Evolutionary conservation across 2,329 filamentous ascomycete species (phyloP).

Genomic region (Tolypocladium guangdongense): DNA sequence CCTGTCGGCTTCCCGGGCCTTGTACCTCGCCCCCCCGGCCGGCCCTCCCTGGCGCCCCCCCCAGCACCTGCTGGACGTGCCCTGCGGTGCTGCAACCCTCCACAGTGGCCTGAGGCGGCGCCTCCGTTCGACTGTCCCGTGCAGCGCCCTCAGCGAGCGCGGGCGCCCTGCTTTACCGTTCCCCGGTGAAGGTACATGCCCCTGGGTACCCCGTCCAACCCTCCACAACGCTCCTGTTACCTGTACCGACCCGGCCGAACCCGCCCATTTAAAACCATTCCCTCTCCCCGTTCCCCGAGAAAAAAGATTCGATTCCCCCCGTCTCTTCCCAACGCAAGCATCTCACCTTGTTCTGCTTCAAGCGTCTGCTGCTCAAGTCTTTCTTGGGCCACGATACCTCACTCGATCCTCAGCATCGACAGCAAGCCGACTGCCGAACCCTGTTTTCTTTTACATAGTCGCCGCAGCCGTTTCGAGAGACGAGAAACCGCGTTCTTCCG

Average conservation of each 20-base stretch:
- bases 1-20: not conserved
- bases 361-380: not conserved
- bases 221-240: constrained; percentile 5
- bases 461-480: not conserved
- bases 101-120: not conserved
- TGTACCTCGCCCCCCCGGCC: not conserved
- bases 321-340: constrained; percentile 9
- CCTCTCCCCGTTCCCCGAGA: constrained; percentile 9
- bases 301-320: constrained; percentile 7
- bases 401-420: not conserved
- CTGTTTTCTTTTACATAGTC: not conserved
- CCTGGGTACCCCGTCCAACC: constrained; percentile 1
- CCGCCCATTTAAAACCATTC: constrained; percentile 20
- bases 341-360: constrained; percentile 1
- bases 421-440: not conserved
- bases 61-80: not conserved
- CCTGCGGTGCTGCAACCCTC: not conserved
- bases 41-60: not conserved
- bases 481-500: not conserved
- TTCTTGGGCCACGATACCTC: not conserved
- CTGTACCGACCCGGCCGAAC: constrained; percentile 20
- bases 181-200: constrained; percentile 5
- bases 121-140: not conserved
- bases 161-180: not conserved
- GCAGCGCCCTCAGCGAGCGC: not conserved